Conservation (phyloP, 2,329 filamentous ascomycete species). For the Botrytis pseudocinerea region DNA sequence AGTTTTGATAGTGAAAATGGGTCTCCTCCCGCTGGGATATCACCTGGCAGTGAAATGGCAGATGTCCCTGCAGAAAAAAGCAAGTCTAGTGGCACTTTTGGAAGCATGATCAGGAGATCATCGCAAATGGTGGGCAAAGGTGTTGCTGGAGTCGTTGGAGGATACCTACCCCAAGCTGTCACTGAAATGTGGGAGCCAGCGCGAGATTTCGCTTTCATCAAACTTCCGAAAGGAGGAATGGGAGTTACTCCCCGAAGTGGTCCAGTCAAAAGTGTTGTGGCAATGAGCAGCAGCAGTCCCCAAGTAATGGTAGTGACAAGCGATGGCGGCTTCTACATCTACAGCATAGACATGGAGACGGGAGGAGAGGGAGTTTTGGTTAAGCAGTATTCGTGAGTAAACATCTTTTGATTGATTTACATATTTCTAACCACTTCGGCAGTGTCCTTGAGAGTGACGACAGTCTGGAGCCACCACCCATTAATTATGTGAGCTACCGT, state of each 20-base stretch:
- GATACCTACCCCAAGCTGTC: conserved; percentile 88
- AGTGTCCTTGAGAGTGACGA: conserved; percentile 42
- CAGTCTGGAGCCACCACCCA: conserved; percentile 38
- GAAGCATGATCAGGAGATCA: conserved; percentile 88
- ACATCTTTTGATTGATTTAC: neutral
- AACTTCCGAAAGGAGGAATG: conserved; percentile 67
- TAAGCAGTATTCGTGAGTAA: conserved; percentile 86
- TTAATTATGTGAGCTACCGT: conserved; percentile 34
- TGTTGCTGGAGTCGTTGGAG: conserved; percentile 84
- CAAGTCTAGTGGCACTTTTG: conserved; percentile 72
- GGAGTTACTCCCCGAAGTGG: conserved; percentile 43
- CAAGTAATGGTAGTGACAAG: conserved; percentile 98
- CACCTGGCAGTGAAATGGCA: conserved; percentile 37
- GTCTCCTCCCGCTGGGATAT: conserved; percentile 45
- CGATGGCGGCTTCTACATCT: conserved; percentile 92
- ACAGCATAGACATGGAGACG: conserved; percentile 90
- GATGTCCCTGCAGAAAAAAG: conserved; percentile 42
- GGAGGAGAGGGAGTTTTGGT: conserved; percentile 90
- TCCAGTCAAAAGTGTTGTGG: conserved; percentile 85
- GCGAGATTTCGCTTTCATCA: conserved; percentile 95
- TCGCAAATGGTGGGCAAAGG: conserved; percentile 91
- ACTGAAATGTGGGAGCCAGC: conserved; percentile 97
- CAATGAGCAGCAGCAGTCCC: conserved; percentile 91
- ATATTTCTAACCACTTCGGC: neutral
- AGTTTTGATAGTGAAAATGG: conserved; percentile 58